Conservation (phyloP, 345 rosid species). For the Turnera subulata region DNA sequence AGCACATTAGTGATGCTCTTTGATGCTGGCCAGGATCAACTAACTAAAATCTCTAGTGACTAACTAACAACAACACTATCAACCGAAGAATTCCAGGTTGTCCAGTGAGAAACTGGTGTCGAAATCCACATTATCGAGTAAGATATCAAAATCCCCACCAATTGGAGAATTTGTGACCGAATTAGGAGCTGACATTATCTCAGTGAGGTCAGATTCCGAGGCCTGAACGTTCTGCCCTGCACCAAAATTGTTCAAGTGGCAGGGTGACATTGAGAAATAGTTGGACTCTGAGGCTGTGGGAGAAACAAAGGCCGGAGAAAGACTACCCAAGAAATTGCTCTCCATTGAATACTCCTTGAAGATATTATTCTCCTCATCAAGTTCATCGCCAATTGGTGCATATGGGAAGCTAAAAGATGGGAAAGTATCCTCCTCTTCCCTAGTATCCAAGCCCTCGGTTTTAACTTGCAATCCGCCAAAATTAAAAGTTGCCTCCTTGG, state of each 20-base stretch:
- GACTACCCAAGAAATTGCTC: conserved; percentile 19
- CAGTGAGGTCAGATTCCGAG: conserved; percentile 37
- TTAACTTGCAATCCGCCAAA: conserved; percentile 21
- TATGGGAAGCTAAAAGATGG: conserved; percentile 27
- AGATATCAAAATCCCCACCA: conserved; percentile 28
- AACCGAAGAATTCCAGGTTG: conserved; percentile 24
- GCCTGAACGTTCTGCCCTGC: conserved; percentile 23
- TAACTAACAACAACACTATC: background rate
- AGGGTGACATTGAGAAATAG: conserved; percentile 30
- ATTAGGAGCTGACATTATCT: conserved; percentile 36
- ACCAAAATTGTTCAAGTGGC: conserved; percentile 20
- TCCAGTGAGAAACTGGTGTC: conserved; percentile 29
- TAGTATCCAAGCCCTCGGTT: conserved; percentile 23
- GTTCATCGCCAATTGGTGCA: conserved; percentile 12
- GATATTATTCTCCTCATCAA: conserved; percentile 10
- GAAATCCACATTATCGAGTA: conserved; percentile 14
- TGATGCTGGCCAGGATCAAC: background rate
- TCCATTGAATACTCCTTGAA: conserved; percentile 20
- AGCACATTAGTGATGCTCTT: no score
- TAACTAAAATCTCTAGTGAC: no score
- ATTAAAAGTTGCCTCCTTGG: conserved; percentile 10
- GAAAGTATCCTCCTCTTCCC: conserved; percentile 22
- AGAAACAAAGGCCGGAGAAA: conserved; percentile 30
- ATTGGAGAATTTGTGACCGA: conserved; percentile 45
- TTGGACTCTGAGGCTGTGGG: conserved; percentile 45